These are phyloP conservation scores for Setaria italica DNA, from an alignment of 202 grass and related monocot genomes.

Conservation along the genomic window DNA sequence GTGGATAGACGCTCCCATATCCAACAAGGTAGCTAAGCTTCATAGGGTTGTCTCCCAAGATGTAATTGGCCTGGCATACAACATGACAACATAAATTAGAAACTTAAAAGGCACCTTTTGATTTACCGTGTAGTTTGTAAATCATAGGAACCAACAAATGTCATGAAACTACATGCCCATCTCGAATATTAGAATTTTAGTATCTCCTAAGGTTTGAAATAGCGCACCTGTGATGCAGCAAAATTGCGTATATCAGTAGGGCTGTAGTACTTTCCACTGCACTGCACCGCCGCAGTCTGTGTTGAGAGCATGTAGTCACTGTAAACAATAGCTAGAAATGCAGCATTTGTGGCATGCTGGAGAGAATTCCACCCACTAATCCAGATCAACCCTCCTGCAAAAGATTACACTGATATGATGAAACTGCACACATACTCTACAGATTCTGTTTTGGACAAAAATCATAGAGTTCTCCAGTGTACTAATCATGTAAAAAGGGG, in stretches of 20 bases:
- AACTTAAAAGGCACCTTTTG: background rate
- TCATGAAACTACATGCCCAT: background rate
- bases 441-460: background rate
- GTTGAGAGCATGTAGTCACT: constrained; percentile 98
- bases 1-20: constrained; percentile 81
- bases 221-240: constrained; percentile 78
- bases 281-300: constrained; percentile 72
- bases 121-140: background rate
- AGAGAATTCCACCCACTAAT: constrained; percentile 94
- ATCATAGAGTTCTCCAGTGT: background rate
- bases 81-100: constrained; percentile 40
- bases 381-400: constrained; percentile 91
- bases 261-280: constrained; percentile 83
- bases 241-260: constrained; percentile 89
- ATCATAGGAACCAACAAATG: constrained; percentile 1
- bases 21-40: constrained; percentile 96
- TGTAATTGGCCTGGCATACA: constrained; percentile 71
- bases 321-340: constrained; percentile 89
- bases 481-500: background rate
- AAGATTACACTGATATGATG: constrained; percentile 23
- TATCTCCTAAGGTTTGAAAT: constrained; percentile 22
- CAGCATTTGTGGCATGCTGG: constrained; percentile 81
- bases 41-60: constrained; percentile 90
- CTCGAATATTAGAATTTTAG: background rate
- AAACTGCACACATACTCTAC: constrained; percentile 37